Evolutionary conservation across 495 filamentous ascomycete genomes (phyloP).

Genomic region (Aspergillus campestris): DNA sequence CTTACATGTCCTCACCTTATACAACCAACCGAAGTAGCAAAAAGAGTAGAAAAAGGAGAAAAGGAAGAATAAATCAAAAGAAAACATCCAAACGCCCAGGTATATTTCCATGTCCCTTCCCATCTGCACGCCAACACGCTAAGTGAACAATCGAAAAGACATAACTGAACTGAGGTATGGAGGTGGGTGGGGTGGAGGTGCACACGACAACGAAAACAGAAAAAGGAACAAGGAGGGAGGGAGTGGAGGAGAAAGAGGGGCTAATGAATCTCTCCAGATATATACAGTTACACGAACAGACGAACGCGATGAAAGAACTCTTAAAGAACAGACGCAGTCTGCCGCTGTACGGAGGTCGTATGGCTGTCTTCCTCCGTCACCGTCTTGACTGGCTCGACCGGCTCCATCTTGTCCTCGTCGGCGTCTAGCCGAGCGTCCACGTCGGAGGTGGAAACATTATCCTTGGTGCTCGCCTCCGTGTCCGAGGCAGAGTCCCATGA

Average conservation of each 20-base stretch:
- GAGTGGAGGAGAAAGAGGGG: neutral
- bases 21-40: neutral
- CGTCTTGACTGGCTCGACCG: constrained; percentile 1
- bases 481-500: constrained; percentile 10
- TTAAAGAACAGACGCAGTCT: neutral
- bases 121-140: constrained; percentile 3
- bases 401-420: neutral
- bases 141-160: neutral
- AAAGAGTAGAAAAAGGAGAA: neutral
- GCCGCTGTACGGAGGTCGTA: no score
- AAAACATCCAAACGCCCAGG: constrained; percentile 2
- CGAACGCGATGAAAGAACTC: neutral
- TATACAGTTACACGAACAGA: neutral
- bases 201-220: neutral
- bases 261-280: no score
- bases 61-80: neutral
- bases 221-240: neutral
- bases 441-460: neutral
- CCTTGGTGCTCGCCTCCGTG: constrained; percentile 2
- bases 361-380: neutral
- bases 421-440: neutral
- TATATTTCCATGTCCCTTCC: constrained; percentile 1
- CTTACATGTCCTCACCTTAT: no score
- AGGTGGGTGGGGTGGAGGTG: no score
- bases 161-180: no score